Evolutionary conservation across 164 flowering plant genomes (phyloP).

Genomic region (Hamamelis virginiana): DNA sequence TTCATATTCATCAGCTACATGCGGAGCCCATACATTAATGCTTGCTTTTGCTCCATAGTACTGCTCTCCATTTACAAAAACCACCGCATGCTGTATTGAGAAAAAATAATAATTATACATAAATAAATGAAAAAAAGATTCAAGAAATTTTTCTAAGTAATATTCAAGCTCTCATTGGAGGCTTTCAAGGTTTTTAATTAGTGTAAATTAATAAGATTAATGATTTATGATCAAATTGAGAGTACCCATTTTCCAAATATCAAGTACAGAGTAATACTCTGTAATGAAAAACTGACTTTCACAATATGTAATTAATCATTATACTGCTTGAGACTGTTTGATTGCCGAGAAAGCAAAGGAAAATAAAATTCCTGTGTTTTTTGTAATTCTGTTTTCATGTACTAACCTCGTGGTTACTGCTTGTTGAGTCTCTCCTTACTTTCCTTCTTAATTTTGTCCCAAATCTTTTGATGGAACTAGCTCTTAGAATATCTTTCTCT

Average conservation of each 20-base stretch:
- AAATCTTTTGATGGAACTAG: constrained; percentile 49
- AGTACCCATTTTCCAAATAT: too few species aligned
- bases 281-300: neutral
- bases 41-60: constrained; percentile 94
- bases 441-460: constrained; percentile 57
- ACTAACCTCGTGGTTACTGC: constrained; percentile 77
- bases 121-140: neutral
- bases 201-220: too few species aligned
- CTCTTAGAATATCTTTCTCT: constrained; percentile 62
- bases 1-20: constrained; percentile 64
- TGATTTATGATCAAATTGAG: too few species aligned
- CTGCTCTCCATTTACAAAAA: constrained; percentile 74
- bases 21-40: constrained; percentile 91
- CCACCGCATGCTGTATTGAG: constrained; percentile 85
- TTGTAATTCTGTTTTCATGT: neutral
- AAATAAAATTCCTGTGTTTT: neutral
- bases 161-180: too few species aligned
- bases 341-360: constrained; percentile 6
- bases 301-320: neutral
- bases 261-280: neutral
- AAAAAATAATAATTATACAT: neutral
- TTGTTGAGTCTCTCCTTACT: constrained; percentile 58
- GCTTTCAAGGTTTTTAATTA: too few species aligned
- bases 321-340: constrained; percentile 6
- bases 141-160: neutral